Evolutionary conservation across 805 yeast genomes (phyloP).

Genomic region (Teunomyces aglyptinius): DNA sequence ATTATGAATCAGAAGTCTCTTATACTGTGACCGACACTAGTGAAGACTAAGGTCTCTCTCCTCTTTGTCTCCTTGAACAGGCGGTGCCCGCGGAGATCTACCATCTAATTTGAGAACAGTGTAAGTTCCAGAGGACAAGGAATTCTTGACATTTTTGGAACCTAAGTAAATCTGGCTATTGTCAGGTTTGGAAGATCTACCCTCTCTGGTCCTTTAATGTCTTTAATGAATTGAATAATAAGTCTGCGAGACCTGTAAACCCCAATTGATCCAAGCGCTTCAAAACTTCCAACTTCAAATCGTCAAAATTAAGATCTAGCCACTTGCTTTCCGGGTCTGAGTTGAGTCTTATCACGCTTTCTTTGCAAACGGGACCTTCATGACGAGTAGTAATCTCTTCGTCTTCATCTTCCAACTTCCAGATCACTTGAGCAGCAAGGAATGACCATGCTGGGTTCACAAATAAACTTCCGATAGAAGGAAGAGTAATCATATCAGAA

Average conservation of each 20-base stretch:
- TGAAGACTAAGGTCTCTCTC: too few relatives aligned
- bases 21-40: too few relatives aligned
- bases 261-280: slow-evolving; percentile 42
- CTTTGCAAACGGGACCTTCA: slow-evolving; percentile 53
- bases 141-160: too few relatives aligned
- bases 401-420: slow-evolving; percentile 36
- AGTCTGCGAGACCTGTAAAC: slow-evolving; percentile 47
- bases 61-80: too few relatives aligned
- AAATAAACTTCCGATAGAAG: slow-evolving; percentile 42
- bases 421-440: slow-evolving; percentile 41
- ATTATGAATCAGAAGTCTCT: too few relatives aligned
- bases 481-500: slow-evolving; percentile 27
- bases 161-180: too few relatives aligned
- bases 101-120: too few relatives aligned
- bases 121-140: too few relatives aligned
- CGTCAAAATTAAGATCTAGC: slow-evolving; percentile 43
- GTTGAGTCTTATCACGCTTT: slow-evolving; percentile 33
- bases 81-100: too few relatives aligned
- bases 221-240: slow-evolving; percentile 54
- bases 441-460: slow-evolving; percentile 52
- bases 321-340: slow-evolving; percentile 30
- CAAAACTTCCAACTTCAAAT: slow-evolving; percentile 45
- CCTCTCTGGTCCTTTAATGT: slow-evolving; percentile 37
- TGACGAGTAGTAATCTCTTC: slow-evolving; percentile 35
- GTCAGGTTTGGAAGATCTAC: not conserved